phyloP scores from a whole-genome alignment of 2,329 filamentous ascomycete genomes.

The Anthostomella pinea region DNA sequence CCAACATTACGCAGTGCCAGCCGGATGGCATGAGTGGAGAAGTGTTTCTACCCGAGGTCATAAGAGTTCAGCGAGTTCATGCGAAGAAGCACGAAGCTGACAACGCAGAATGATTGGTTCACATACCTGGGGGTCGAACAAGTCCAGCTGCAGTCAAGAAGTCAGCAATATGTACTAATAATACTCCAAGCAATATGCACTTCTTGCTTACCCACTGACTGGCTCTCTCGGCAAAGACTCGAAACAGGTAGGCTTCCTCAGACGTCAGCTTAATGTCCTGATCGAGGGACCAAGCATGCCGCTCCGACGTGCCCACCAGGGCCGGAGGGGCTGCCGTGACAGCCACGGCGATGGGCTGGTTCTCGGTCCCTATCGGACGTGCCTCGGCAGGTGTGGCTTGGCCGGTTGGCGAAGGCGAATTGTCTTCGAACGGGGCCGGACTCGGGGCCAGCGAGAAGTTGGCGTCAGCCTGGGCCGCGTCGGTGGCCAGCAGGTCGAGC shows the following conservation, averaged over 20 bases:
- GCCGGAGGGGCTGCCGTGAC: neutral
- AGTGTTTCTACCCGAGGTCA: conserved; percentile 29
- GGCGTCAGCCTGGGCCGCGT: conserved; percentile 32
- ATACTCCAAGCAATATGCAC: too few species aligned
- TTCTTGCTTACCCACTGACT: conserved; percentile 25
- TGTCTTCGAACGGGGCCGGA: too few species aligned
- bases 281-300: conserved; percentile 26
- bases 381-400: too few species aligned
- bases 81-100: too few species aligned
- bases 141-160: conserved; percentile 32
- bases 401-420: too few species aligned
- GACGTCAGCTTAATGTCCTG: conserved; percentile 21
- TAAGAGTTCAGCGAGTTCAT: too few species aligned
- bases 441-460: conserved; percentile 27
- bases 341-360: too few species aligned
- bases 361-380: conserved; percentile 3
- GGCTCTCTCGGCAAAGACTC: conserved; percentile 28
- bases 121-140: conserved; percentile 35
- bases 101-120: too few species aligned
- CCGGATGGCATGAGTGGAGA: conserved; percentile 32
- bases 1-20: conserved; percentile 49
- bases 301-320: conserved; percentile 12
- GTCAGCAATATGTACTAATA: too few species aligned
- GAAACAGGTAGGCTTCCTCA: conserved; percentile 28
- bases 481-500: conserved; percentile 31